Base-by-base conservation (phyloP, 2,329 filamentous ascomycete genomes). In the Pseudocercospora crystallina region DNA sequence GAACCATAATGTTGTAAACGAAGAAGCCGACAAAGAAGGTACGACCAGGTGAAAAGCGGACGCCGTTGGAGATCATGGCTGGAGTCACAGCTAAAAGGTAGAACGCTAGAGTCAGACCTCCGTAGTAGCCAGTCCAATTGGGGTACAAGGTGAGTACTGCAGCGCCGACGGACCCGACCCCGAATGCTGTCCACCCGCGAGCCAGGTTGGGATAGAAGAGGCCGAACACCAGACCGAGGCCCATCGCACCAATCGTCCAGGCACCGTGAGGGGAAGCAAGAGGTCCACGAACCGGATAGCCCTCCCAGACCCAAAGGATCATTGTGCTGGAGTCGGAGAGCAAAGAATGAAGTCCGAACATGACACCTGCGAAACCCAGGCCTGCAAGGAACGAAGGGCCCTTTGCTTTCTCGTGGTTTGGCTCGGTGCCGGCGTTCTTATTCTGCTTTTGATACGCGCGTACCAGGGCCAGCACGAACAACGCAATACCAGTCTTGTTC, bases 231-330 rank as follows among this genome's bases (percentile, higher is more conserved):
- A 96, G 76, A 47, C 94, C 94, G 35, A 78, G 74, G 26, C 88
- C 89, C 94, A 99, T 99, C 52, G 86, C 86, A 47, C 88, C 80
- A 45, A 96, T 82, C 1, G 90, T 96, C 68, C 86, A 82, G 63
- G 89, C 90, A 47, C 91, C 94, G 64, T 97, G 90, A n/a, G 90
- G 90, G 41, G 86, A 90, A 54, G 90, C 83, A 43, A 94, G 82
- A 2, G 94, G 94, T 5, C 94, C 94, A 43, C 87, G 84, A 35
- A 97, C 82, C 11, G 94, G 94, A 64, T 88, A 99, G 5, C 94
- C 94, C 62, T 96, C 90, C 94, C 94, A 99, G 2, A 90, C 90
- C 94, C 94, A 99, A 12, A 91, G 80, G 51, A 97, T 96, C 90
- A 99, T 97, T 47, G 94, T 99, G 75, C 94, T 97, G 0, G 91